Conservation (phyloP, 768 basidiomycete genomes). For the Xerocomellus chrysenteron region DNA sequence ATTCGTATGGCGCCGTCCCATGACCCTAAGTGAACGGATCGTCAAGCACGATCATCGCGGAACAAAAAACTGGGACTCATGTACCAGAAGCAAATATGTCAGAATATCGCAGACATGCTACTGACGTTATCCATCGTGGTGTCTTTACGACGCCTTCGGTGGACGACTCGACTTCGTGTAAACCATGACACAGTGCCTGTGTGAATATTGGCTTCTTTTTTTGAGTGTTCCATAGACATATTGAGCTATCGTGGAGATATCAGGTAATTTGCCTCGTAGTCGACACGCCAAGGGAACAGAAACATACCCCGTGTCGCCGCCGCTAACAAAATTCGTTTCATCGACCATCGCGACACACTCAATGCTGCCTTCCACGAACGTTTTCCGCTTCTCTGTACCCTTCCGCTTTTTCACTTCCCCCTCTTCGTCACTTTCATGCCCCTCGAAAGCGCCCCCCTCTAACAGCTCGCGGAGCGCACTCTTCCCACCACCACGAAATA, state of each 20-base stretch:
- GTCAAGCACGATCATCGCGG: neutral
- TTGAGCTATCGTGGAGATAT: slow-evolving; percentile 46
- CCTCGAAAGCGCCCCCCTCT: slow-evolving; percentile 72
- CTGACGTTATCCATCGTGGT: slow-evolving; percentile 89
- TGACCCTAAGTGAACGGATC: slow-evolving; percentile 57
- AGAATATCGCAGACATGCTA: slow-evolving; percentile 82
- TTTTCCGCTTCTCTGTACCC: slow-evolving; percentile 23
- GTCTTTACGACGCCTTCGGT: slow-evolving; percentile 73
- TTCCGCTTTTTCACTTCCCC: slow-evolving; percentile 36
- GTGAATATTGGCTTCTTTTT: slow-evolving; percentile 97
- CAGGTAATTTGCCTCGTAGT: neutral
- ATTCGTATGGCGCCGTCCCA: slow-evolving; percentile 89
- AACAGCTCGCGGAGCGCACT: slow-evolving; percentile 77
- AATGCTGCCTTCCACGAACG: slow-evolving; percentile 85
- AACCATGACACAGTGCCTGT: slow-evolving; percentile 82
- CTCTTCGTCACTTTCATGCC: slow-evolving; percentile 50
- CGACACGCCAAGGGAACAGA: neutral
- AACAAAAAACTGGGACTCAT: slow-evolving; percentile 13
- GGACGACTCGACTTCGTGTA: slow-evolving; percentile 67
- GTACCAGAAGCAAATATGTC: slow-evolving; percentile 89
- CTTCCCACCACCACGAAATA: slow-evolving; percentile 93
- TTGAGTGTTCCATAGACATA: slow-evolving; percentile 85
- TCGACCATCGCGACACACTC: slow-evolving; percentile 95
- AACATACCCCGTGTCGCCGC: slow-evolving; percentile 92
- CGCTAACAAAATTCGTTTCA: slow-evolving; percentile 87